Evolutionary conservation across 1,284 basidiomycete genomes (phyloP).

Genomic region (Trichosporon faecale): DNA sequence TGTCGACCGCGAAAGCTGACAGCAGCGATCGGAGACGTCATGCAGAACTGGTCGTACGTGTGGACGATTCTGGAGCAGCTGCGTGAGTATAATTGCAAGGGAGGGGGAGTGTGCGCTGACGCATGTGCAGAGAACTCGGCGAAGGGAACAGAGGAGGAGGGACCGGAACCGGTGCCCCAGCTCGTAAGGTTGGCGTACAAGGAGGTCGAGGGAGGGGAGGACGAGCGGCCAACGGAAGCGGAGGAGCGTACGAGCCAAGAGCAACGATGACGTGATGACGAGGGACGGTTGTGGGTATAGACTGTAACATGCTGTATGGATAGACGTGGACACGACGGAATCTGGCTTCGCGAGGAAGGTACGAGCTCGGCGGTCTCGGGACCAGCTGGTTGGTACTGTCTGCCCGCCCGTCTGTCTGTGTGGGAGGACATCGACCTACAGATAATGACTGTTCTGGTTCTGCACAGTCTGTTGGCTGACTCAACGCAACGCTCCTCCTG

Average conservation of each 20-base stretch:
- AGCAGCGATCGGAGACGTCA: constrained; percentile 45
- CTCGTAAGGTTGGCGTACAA: constrained; percentile 39
- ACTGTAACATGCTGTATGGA: neutral
- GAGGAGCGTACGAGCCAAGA: neutral
- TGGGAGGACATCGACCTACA: too few relatives aligned
- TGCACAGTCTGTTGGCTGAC: too few relatives aligned
- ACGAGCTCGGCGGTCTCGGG: too few relatives aligned
- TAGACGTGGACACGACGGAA: too few relatives aligned
- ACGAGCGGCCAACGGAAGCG: neutral
- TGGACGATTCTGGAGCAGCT: constrained; percentile 49
- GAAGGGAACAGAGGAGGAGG: constrained; percentile 27
- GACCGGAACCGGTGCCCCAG: constrained; percentile 36
- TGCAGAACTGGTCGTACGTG: constrained; percentile 51
- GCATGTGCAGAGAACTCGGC: constrained; percentile 3
- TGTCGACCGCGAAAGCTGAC: too few relatives aligned
- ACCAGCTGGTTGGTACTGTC: too few relatives aligned
- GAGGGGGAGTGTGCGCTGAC: neutral
- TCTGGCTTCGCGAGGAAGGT: too few relatives aligned
- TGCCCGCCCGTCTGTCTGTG: too few relatives aligned
- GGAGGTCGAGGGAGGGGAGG: neutral
- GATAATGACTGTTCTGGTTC: too few relatives aligned
- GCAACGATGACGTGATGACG: neutral
- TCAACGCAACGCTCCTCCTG: too few relatives aligned
- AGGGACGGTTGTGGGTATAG: neutral
- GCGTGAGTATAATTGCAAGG: constrained; percentile 29